Percentiles rank a stretch among this genome's conserved stretches.
Evolutionary conservation across 2,329 filamentous ascomycete genomes (phyloP).

Genomic region (Penicillium sp.): DNA sequence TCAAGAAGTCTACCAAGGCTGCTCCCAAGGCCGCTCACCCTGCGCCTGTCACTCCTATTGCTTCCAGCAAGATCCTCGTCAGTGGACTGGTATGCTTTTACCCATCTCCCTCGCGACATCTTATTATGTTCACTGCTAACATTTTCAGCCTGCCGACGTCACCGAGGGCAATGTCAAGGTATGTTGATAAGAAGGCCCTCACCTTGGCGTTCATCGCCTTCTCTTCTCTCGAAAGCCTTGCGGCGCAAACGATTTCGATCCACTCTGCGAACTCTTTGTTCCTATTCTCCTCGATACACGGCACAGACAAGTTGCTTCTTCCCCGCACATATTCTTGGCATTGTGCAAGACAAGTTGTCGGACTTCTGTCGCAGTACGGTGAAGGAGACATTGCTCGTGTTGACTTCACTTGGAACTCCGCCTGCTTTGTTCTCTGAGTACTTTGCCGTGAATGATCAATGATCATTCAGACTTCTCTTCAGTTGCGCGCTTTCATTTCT

Average conservation of each 20-base stretch:
- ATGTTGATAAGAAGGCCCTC: conserved; percentile 88
- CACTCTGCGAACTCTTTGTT: conserved; percentile 29
- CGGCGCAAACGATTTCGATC: conserved; percentile 40
- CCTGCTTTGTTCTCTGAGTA: conserved; percentile 31
- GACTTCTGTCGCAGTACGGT: conserved; percentile 58
- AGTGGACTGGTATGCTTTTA: conserved; percentile 85
- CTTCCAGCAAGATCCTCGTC: conserved; percentile 96
- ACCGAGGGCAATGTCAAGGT: conserved; percentile 98
- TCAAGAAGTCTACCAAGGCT: conserved; percentile 68
- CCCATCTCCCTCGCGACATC: neutral
- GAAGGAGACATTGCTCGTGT: conserved; percentile 33
- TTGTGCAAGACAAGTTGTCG: conserved; percentile 52
- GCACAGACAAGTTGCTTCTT: conserved; percentile 41
- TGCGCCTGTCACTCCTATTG: conserved; percentile 61
- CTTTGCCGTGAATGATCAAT: conserved; percentile 32
- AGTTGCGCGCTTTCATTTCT: conserved; percentile 30
- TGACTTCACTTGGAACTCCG: conserved; percentile 55
- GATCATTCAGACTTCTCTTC: conserved; percentile 28
- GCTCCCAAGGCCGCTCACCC: conserved; percentile 59
- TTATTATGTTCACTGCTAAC: conserved; percentile 48
- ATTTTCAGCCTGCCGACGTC: conserved; percentile 82
- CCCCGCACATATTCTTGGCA: conserved; percentile 33
- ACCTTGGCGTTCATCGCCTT: conserved; percentile 73
- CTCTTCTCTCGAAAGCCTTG: conserved; percentile 46
- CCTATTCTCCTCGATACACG: conserved; percentile 26